Base-by-base conservation (phyloP, 192 early-diverging fungal species). In the Chytriomyces confervae region DNA sequence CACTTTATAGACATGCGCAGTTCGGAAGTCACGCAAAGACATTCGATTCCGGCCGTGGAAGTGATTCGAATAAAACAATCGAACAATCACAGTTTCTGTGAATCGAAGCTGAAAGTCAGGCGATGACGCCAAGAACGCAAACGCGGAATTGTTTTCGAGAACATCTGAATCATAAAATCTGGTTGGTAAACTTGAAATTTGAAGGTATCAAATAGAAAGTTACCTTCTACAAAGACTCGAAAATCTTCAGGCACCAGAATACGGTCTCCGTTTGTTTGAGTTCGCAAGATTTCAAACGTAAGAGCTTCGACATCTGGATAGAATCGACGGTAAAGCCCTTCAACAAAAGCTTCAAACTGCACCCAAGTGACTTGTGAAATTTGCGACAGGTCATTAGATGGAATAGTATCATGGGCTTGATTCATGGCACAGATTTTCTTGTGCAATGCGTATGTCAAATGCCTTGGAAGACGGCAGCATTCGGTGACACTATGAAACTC, bases 31-130 rank as follows among this genome's bases (percentile, higher is more conserved):
- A 23, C 84, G 48, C 61, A 95, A 78, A 5, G 88, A 86, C 85
- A 97, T 88, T 23, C 83, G 84, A 20, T 92, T 92, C 70, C 88
- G 85, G 72, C 88, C 85, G 29, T 90, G 81, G 47, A 87, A 84
- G 16, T 84, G 81, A 61, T 89, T 91, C 16, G 84, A 82, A 74
- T 96, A 97, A 78, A 93, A 96, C 61, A 96, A 84, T 20, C 95
- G 85, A 71, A 92, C 91, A 50, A 93, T 87, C 16, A 97, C 95
- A 3, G 95, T 95, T 71, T 97, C 95, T 45, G 91, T 81, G 71
- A 95, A 97, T 61, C 93, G 89, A 62, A 91, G 89, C 75, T 93
- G 89, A 79, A 96, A 96, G 23, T 92, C 85, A 27, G 89, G 87
- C 77, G 93, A 89, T 20, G 87, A 87, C 8, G 90, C 84, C 71